A percentile compares a stretch with the other conserved stretches of the same genome.
Evolutionary conservation across 768 basidiomycete species (phyloP).

Genomic region (Boletus eberwhitei): DNA sequence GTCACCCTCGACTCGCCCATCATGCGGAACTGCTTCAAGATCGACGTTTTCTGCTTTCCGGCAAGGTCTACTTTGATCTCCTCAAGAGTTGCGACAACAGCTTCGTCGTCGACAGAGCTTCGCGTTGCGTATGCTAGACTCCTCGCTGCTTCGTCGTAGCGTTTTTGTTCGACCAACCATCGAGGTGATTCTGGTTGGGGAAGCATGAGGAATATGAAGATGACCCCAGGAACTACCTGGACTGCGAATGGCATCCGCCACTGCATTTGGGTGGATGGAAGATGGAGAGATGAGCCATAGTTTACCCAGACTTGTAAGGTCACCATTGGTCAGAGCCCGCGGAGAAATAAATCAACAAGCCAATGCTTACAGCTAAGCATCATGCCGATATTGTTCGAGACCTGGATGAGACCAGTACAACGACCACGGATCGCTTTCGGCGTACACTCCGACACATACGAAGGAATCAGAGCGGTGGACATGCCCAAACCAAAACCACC

Average conservation of each 20-base stretch:
- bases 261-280: constrained; percentile 39
- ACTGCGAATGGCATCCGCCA: constrained; percentile 54
- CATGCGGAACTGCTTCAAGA: constrained; percentile 36
- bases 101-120: constrained; percentile 31
- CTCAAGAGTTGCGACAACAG: constrained; percentile 36
- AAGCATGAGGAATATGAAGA: constrained; percentile 45
- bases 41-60: constrained; percentile 37
- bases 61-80: constrained; percentile 49
- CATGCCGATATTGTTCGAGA: constrained; percentile 29
- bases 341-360: not conserved
- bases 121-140: constrained; percentile 38
- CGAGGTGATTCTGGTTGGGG: constrained; percentile 55
- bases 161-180: constrained; percentile 49
- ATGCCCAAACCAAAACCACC: constrained; percentile 61
- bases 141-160: constrained; percentile 39
- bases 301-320: constrained; percentile 45
- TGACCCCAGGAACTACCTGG: constrained; percentile 50
- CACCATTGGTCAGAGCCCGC: not conserved
- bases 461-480: constrained; percentile 47
- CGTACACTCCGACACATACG: constrained; percentile 50
- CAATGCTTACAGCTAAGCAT: constrained; percentile 34
- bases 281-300: constrained; percentile 38
- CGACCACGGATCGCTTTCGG: constrained; percentile 48
- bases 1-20: constrained; percentile 45
- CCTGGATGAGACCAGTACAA: constrained; percentile 45